These are phyloP conservation scores for Lasiodiplodia gonubiensis DNA, from an alignment of 2,329 filamentous ascomycete genomes.

Conservation along the genomic window DNA sequence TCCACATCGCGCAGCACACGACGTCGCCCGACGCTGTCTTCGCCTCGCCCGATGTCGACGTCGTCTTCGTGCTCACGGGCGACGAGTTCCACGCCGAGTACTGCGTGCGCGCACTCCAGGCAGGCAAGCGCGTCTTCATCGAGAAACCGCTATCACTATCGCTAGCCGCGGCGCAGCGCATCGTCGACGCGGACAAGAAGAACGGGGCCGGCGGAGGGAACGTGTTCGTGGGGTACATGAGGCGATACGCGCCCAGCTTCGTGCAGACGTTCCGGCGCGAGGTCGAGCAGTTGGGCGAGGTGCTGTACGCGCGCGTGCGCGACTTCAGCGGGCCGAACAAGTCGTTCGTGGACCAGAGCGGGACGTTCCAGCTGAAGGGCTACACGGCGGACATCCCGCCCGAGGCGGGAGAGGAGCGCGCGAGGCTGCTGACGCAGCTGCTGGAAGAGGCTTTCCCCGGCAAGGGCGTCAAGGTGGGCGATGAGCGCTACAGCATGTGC, in stretches of 20 bases:
- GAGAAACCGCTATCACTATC: slow-evolving; percentile 65
- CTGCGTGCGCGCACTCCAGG: slow-evolving; percentile 57
- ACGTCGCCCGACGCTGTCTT: slow-evolving; percentile 51
- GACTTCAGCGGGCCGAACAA: slow-evolving; percentile 62
- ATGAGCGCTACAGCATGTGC: slow-evolving; percentile 41
- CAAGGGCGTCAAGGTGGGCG: slow-evolving; percentile 35
- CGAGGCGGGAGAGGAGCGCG: slow-evolving; percentile 35
- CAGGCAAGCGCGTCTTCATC: slow-evolving; percentile 63
- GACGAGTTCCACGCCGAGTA: slow-evolving; percentile 63
- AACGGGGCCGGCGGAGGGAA: slow-evolving; percentile 46
- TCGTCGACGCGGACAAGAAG: slow-evolving; percentile 58
- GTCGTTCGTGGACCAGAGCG: slow-evolving; percentile 55
- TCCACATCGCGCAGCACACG: slow-evolving; percentile 43
- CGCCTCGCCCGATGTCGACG: slow-evolving; percentile 53
- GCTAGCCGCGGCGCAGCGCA: slow-evolving; percentile 51
- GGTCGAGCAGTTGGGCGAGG: slow-evolving; percentile 56
- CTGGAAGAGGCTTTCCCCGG: slow-evolving; percentile 44
- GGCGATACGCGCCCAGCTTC: slow-evolving; percentile 65
- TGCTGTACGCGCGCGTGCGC: slow-evolving; percentile 61
- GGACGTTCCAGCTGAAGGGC: slow-evolving; percentile 54
- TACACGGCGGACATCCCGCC: slow-evolving; percentile 45
- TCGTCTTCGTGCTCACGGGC: slow-evolving; percentile 60
- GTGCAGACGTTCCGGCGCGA: slow-evolving; percentile 59
- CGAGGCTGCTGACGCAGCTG: slow-evolving; percentile 36
- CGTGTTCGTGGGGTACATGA: slow-evolving; percentile 66